Percentiles rank a stretch among this genome's conserved stretches.
Evolutionary conservation across 768 basidiomycete genomes (phyloP).

Genomic region (Mycena amicta): DNA sequence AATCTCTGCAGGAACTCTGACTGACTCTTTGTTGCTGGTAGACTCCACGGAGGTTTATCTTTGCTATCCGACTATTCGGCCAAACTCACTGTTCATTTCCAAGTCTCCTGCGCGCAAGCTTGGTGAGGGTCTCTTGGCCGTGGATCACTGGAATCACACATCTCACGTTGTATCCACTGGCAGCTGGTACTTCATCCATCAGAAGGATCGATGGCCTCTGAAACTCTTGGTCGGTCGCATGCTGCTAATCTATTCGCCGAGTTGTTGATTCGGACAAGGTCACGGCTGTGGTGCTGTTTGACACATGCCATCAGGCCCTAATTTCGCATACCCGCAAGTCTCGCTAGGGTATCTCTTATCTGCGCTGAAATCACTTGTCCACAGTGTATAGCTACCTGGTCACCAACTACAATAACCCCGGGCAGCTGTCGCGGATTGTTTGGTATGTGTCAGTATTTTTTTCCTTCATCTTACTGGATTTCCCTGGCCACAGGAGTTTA

Average conservation of each 20-base stretch:
- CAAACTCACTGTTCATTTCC: background rate
- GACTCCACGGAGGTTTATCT: constrained; percentile 51
- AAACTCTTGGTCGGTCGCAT: constrained; percentile 50
- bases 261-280: too few species aligned
- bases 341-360: background rate
- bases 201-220: constrained; percentile 51
- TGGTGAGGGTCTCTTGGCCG: too few species aligned
- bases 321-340: constrained; percentile 52
- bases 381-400: constrained; percentile 53
- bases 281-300: constrained; percentile 47
- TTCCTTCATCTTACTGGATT: background rate
- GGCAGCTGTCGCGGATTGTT: constrained; percentile 35
- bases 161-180: too few species aligned
- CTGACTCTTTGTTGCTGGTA: too few species aligned
- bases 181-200: constrained; percentile 49
- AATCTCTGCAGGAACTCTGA: too few species aligned
- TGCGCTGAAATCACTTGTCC: background rate
- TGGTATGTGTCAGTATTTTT: constrained; percentile 37
- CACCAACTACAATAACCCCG: constrained; percentile 38
- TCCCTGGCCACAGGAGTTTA: too few species aligned
- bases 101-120: constrained; percentile 58
- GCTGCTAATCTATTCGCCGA: too few species aligned
- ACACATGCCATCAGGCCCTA: constrained; percentile 55
- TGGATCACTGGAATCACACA: too few species aligned
- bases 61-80: too few species aligned